These are phyloP conservation scores for Tuber magnatum DNA, from an alignment of 495 filamentous ascomycete genomes.

Conservation along the genomic window DNA sequence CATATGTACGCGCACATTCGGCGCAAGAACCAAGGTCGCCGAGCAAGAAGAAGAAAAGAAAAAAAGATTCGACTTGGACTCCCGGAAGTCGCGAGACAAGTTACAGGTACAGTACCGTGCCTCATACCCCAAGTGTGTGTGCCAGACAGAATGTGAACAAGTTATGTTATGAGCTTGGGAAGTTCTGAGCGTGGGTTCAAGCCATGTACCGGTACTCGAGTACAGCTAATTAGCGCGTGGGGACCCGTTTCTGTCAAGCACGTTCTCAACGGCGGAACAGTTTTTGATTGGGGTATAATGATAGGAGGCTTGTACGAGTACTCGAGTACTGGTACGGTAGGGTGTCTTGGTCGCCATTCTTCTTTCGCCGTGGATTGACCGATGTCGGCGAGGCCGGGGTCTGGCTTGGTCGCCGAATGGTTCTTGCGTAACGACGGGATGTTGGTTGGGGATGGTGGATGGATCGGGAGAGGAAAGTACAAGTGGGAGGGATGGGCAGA, in stretches of 20 bases:
- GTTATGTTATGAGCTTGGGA: background rate
- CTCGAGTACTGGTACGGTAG: too few relatives aligned
- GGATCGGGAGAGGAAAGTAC: background rate
- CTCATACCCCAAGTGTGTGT: background rate
- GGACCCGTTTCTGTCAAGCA: background rate
- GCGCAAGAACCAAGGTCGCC: background rate
- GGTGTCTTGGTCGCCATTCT: background rate
- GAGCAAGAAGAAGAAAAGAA: background rate
- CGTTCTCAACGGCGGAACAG: conserved; percentile 5
- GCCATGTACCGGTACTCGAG: background rate
- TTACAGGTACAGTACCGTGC: background rate
- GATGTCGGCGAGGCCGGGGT: background rate
- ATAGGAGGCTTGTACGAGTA: background rate
- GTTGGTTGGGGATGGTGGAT: background rate
- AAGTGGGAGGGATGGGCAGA: background rate
- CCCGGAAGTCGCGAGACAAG: background rate
- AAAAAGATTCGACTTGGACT: background rate
- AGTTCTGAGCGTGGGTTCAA: background rate
- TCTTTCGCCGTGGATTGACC: background rate
- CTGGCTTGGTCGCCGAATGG: conserved; percentile 1
- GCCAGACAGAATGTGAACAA: background rate
- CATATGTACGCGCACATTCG: background rate
- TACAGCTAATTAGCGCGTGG: background rate
- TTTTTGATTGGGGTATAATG: background rate
- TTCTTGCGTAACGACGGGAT: conserved; percentile 1